phyloP scores from a whole-genome alignment of 83 land plant genomes.

The Picea engelmannii region DNA sequence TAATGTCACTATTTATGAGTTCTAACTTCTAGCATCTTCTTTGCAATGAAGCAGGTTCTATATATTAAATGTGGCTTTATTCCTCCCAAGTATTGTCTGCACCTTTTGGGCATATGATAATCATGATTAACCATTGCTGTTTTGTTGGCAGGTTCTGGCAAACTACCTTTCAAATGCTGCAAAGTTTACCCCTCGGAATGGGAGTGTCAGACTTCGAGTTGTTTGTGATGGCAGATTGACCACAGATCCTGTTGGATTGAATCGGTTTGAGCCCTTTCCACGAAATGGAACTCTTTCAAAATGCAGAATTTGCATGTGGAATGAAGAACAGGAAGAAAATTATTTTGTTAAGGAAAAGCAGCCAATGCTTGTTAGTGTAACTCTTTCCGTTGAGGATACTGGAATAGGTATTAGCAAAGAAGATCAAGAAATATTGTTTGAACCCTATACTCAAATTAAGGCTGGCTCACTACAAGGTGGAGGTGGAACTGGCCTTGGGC shows the following conservation, averaged over 20 bases:
- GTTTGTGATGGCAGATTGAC: slow-evolving; percentile 13
- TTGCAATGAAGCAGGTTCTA: too few species aligned
- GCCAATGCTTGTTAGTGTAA: slow-evolving; percentile 13
- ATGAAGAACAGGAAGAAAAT: neutral
- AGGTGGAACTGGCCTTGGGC: slow-evolving; percentile 28
- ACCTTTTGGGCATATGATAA: too few species aligned
- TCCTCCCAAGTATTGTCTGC: too few species aligned
- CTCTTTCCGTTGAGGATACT: slow-evolving; percentile 25
- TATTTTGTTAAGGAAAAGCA: neutral
- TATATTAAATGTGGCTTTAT: too few species aligned
- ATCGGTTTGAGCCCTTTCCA: neutral
- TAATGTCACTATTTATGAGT: too few species aligned
- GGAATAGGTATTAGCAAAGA: slow-evolving; percentile 32
- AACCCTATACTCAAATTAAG: slow-evolving; percentile 26
- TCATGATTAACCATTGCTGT: too few species aligned
- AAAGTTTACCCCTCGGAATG: slow-evolving; percentile 28
- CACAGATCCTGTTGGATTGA: neutral
- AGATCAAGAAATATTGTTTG: slow-evolving; percentile 20
- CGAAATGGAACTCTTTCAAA: neutral
- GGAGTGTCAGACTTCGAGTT: slow-evolving; percentile 7
- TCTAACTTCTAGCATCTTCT: neutral
- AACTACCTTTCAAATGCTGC: slow-evolving; percentile 34
- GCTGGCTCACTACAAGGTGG: slow-evolving; percentile 12
- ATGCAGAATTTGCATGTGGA: neutral
- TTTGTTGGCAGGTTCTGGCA: too few species aligned